Conservation (phyloP, 345 rosid genomes). For the Eucalyptus microcorys region DNA sequence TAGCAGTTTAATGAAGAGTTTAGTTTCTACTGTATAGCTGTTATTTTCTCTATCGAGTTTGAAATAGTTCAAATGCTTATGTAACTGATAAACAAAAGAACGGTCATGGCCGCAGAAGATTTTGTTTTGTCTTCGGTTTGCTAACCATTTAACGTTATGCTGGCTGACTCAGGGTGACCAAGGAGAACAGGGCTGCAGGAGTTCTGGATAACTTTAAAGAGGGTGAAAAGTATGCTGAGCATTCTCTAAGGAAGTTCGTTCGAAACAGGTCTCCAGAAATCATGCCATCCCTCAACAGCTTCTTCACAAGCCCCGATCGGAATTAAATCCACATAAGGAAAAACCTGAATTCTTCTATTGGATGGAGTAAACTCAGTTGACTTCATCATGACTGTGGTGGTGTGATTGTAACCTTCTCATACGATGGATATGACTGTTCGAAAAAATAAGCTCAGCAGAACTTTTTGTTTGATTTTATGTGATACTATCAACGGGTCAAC, state of each 20-base stretch:
- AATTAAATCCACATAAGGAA: slow-evolving; percentile 41
- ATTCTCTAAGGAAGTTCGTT: slow-evolving; percentile 58
- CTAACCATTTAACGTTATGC: not conserved
- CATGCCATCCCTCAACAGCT: slow-evolving; percentile 82
- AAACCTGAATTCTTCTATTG: slow-evolving; percentile 38
- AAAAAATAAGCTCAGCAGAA: not conserved
- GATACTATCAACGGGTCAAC: not conserved
- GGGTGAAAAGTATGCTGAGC: slow-evolving; percentile 78
- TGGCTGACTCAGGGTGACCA: slow-evolving; percentile 42
- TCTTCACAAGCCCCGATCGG: slow-evolving; percentile 76
- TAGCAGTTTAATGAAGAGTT: not conserved
- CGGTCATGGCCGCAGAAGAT: not conserved
- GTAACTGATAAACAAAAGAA: not conserved
- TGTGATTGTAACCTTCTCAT: not conserved
- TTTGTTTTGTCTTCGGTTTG: not conserved
- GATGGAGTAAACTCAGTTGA: not conserved
- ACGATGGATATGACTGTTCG: not conserved
- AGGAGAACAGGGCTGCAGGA: slow-evolving; percentile 89
- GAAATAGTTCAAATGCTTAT: not conserved
- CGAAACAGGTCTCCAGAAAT: slow-evolving; percentile 71
- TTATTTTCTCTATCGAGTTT: not conserved
- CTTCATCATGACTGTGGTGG: not conserved
- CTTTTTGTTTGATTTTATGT: not conserved
- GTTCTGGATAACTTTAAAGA: slow-evolving; percentile 74
- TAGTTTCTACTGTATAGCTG: not conserved